Evolutionary conservation across 2,329 filamentous ascomycete species (phyloP).

Genomic region (Neonectria ditissima): DNA sequence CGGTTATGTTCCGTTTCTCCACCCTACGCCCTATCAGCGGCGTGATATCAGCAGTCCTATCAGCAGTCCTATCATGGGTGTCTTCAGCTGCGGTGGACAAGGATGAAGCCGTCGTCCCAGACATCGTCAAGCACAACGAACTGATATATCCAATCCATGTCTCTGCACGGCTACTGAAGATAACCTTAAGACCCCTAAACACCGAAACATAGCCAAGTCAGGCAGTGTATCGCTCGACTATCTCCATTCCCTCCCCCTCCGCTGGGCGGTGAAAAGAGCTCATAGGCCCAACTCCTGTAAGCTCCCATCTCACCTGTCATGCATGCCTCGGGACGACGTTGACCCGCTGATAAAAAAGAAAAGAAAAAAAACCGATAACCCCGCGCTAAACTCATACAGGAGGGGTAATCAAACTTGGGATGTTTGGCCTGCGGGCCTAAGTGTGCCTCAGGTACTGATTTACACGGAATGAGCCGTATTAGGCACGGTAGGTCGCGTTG

Average conservation of each 20-base stretch:
- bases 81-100: neutral
- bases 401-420: constrained; percentile 16
- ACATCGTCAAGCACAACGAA: neutral
- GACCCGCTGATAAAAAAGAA: constrained; percentile 16
- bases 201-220: neutral
- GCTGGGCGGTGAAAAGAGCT: constrained; percentile 19
- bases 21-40: neutral
- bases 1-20: neutral
- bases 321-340: constrained; percentile 17
- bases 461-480: neutral
- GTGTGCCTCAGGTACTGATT: constrained; percentile 4
- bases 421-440: constrained; percentile 1
- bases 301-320: neutral
- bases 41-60: neutral
- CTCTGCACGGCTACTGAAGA: neutral
- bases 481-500: neutral
- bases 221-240: neutral
- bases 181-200: neutral
- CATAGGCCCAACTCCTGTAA: neutral
- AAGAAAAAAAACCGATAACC: constrained; percentile 35
- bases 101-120: neutral
- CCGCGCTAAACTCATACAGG: constrained; percentile 22
- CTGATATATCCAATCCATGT: no score
- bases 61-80: neutral
- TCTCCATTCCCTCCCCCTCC: neutral